Evolutionary conservation across 352 stramenopile species (phyloP).

Genomic region (Phytopythium litorale): DNA sequence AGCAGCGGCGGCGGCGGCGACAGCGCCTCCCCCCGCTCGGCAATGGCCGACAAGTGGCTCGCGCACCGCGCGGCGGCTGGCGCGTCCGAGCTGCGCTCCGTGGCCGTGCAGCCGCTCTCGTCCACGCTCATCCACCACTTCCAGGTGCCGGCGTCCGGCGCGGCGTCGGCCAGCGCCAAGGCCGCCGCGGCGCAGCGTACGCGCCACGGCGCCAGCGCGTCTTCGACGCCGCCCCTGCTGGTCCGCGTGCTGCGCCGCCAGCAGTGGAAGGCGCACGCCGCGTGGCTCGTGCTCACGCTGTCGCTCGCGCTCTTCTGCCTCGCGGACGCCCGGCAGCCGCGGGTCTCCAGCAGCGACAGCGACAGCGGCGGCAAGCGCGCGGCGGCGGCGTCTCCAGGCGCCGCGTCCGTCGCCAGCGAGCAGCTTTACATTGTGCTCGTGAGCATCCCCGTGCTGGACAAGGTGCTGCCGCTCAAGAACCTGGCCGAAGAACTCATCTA

Average conservation of each 20-base stretch:
- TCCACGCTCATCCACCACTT: conserved; percentile 43
- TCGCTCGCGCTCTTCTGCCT: conserved; percentile 12
- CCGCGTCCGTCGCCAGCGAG: conserved; percentile 3
- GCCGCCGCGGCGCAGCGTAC: neutral
- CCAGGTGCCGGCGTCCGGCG: conserved; percentile 12
- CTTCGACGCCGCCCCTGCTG: neutral
- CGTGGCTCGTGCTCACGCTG: conserved; percentile 28
- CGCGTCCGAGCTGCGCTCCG: conserved; percentile 28
- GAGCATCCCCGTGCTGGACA: conserved; percentile 81
- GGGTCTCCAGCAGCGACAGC: neutral
- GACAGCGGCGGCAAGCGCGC: neutral
- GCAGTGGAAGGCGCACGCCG: conserved; percentile 25
- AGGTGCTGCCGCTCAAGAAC: conserved; percentile 78
- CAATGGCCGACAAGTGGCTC: conserved; percentile 6
- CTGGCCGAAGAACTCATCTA: conserved; percentile 68
- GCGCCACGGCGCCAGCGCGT: neutral
- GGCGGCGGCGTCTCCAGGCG: neutral
- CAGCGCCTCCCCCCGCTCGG: neutral
- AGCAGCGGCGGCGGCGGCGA: neutral
- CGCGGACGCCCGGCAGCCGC: neutral
- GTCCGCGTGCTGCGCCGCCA: conserved; percentile 8
- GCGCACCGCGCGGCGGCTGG: neutral
- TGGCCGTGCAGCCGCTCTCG: conserved; percentile 36
- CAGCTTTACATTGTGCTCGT: conserved; percentile 82
- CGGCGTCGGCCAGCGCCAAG: neutral